Evolutionary conservation across 257 asterid species (phyloP), one percentile per base, ranked within the genome.

Genomic region (Penstemon eatonii): DNA sequence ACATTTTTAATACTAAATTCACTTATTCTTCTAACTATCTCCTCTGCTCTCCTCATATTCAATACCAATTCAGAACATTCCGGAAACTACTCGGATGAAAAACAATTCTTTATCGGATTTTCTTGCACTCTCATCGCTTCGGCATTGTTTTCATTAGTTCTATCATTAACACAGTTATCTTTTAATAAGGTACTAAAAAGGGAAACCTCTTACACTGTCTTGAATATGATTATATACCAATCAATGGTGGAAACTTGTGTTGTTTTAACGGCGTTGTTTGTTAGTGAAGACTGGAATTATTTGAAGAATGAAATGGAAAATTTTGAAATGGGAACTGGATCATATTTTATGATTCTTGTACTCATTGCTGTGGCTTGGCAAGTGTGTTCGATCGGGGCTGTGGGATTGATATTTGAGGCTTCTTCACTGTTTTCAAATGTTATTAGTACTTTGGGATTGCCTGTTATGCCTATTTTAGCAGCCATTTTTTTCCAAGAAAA

Each of bases 371-470:
- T 80, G 37, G 63, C 76, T 8, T 86, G 87, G 77, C 85, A 84
- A n/a, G 70, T 80, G 41, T 76, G 46, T 15, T 54, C 74, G 0
- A 59, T 82, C 39, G 87, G 86, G 4, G 43, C 79, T 0, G 51
- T 84, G 0, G 85, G 85, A 5, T 67, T 82, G 69, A 68, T 78
- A 4, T 76, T 69, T 18, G 75, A 78, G 70, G 85, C 76, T 1
- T 84, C 86, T 0, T 75, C 88, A 3, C 67, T 80, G 62, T 84
- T 80, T 42, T 78, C 87, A 0, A 82, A 82, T 47, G 86, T 78
- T 4, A 76, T 86, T 6, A 65, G 81, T 18, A 67, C 84, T 7
- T 70, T 82, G 3, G 68, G 84, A 5, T 65, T 82, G 56, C 80
- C 88, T 7, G 43, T 76, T 51, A 73, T 61, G 15, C 87, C 89